Percentiles rank a stretch among this genome's conserved stretches.
Conservation (phyloP, 208 protist species). For the Porcisia hertigi region DNA sequence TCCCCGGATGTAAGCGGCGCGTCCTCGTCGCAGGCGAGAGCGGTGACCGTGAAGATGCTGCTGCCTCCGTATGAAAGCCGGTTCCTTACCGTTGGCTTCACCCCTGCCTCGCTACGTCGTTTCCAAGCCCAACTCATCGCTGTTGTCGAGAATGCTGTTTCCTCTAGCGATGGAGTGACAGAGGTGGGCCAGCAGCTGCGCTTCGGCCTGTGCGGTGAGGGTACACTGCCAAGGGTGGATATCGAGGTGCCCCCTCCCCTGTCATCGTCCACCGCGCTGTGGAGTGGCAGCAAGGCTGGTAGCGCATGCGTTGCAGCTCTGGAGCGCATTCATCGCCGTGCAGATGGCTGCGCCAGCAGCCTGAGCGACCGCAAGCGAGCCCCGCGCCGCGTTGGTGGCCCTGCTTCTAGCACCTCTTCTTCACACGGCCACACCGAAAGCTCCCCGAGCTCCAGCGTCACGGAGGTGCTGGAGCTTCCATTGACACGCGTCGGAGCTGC, state of each 20-base stretch:
- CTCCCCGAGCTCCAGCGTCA: neutral
- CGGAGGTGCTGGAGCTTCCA: slow-evolving; percentile 79
- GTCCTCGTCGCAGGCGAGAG: slow-evolving; percentile 2
- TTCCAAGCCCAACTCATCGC: slow-evolving; percentile 92
- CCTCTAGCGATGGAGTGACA: slow-evolving; percentile 40
- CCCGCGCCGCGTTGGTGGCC: slow-evolving; percentile 15
- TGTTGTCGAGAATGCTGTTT: slow-evolving; percentile 76
- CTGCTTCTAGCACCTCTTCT: neutral
- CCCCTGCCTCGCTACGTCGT: slow-evolving; percentile 70
- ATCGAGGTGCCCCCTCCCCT: slow-evolving; percentile 62
- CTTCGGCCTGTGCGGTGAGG: slow-evolving; percentile 93
- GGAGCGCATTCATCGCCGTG: slow-evolving; percentile 25
- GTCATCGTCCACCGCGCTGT: slow-evolving; percentile 1
- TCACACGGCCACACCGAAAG: slow-evolving; percentile 12
- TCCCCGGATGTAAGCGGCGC: slow-evolving; percentile 32
- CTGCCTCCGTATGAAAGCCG: slow-evolving; percentile 96
- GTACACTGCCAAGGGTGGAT: slow-evolving; percentile 91
- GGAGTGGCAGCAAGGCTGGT: neutral
- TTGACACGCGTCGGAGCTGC: slow-evolving; percentile 74
- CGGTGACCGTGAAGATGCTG: slow-evolving; percentile 32
- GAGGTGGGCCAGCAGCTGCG: slow-evolving; percentile 42
- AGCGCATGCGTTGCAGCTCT: neutral
- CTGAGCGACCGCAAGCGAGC: slow-evolving; percentile 17
- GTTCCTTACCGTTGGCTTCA: slow-evolving; percentile 94
- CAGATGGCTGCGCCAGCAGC: slow-evolving; percentile 1